Evolutionary conservation across 1,284 basidiomycete species (phyloP), one percentile per base, ranked within the genome.

Genomic region (Lignosus rhinocerotis): DNA sequence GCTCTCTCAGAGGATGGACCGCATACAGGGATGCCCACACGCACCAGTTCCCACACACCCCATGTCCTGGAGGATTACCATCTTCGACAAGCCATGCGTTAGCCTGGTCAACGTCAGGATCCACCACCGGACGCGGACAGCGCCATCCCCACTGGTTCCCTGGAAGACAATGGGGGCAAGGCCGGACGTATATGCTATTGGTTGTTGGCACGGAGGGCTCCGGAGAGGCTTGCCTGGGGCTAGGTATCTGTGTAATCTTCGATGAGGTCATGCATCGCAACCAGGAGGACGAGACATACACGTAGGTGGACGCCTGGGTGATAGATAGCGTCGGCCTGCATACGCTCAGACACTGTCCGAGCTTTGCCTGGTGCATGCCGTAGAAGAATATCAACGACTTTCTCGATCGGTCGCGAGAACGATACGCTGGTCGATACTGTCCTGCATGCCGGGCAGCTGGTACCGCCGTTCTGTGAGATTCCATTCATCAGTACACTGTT

Each of bases 281-380:
- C 25, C 21, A 16, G 2, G 12, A 32, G 43, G 49, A 14, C 34
- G 45, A 19, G 30, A 79, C 86, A 59, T 70, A 94, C 92, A 69
- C 88, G 82, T 66, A 93, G 80, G 42, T 84, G 78, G 48, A 83
- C 72, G 1, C 86, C 87, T 42, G 75, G 69, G 58, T 79, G 80
- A 66, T 92, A 92, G 19, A 92, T 74, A 56, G 88, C 88, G 66
- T 92, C 90, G 7, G 90, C 90, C 72, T 92, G 90, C 59, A 80
- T 78, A 25, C 83, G 80, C 69, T 92, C 90, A 41, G 85, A 76
- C 66, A 81, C 80, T 33, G 84, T 74, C 51, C 90, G 84, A 49
- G 78, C 80, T 68, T 81, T 84, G 44, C 83, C 80, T 25, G 90
- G 90, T 16, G 84, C 85, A 41, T 78, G 75, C 16, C 86, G 85